A percentile compares a stretch with the other conserved stretches of the same genome.
Evolutionary conservation across 495 filamentous ascomycete genomes (phyloP).

Genomic region (Trichocladium uniseriatum): DNA sequence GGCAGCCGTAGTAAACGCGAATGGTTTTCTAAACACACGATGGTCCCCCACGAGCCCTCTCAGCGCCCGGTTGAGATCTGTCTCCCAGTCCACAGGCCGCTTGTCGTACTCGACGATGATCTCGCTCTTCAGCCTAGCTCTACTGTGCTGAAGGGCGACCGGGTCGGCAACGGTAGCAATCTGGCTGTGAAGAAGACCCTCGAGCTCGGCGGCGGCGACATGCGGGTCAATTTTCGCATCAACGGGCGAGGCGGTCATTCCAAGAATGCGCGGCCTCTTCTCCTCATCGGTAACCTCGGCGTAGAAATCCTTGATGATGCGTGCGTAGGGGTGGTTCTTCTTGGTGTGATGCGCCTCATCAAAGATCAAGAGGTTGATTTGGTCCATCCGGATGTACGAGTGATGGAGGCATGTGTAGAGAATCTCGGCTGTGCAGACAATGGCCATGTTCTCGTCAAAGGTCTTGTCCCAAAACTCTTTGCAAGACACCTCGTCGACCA

Average conservation of each 20-base stretch:
- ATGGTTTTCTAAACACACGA: slow-evolving; percentile 46
- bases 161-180: slow-evolving; percentile 75
- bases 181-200: slow-evolving; percentile 64
- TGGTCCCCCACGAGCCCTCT: slow-evolving; percentile 48
- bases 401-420: slow-evolving; percentile 69
- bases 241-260: slow-evolving; percentile 97
- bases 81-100: slow-evolving; percentile 47
- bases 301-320: slow-evolving; percentile 87
- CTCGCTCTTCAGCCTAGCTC: slow-evolving; percentile 52
- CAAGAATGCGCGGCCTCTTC: slow-evolving; percentile 71
- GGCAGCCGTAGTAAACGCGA: slow-evolving; percentile 48
- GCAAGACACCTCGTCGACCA: slow-evolving; percentile 42
- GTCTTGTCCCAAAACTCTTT: slow-evolving; percentile 60
- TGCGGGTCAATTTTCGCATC: slow-evolving; percentile 67
- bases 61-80: slow-evolving; percentile 52
- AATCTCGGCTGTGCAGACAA: slow-evolving; percentile 91
- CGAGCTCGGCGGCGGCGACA: slow-evolving; percentile 66
- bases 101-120: slow-evolving; percentile 47
- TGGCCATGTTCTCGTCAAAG: slow-evolving; percentile 65
- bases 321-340: slow-evolving; percentile 85
- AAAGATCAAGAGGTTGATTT: slow-evolving; percentile 87
- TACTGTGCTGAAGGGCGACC: slow-evolving; percentile 47
- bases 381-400: slow-evolving; percentile 69
- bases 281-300: slow-evolving; percentile 29
- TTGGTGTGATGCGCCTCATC: slow-evolving; percentile 97